Evolutionary conservation across 495 filamentous ascomycete species (phyloP).

Genomic region (Ascobolus immersus): DNA sequence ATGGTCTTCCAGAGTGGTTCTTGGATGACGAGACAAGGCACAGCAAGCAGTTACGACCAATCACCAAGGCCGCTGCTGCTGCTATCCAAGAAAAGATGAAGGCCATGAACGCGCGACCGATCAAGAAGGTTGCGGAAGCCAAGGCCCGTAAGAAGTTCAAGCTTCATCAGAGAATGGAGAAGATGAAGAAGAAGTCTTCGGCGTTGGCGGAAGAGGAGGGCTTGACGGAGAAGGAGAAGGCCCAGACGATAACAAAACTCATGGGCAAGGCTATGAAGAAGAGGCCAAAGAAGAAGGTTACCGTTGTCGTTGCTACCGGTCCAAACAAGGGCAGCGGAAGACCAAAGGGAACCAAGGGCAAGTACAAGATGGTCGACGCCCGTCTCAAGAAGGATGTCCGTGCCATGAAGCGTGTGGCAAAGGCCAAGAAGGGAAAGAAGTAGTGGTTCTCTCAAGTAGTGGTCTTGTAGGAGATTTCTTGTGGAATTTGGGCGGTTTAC

Average conservation of each 20-base stretch:
- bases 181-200: constrained; percentile 81
- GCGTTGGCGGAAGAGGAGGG: constrained; percentile 65
- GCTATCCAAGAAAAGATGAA: constrained; percentile 92
- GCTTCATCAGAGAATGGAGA: constrained; percentile 70
- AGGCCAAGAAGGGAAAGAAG: constrained; percentile 20
- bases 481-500: no score
- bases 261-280: constrained; percentile 63
- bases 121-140: constrained; percentile 97
- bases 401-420: constrained; percentile 63
- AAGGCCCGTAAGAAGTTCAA: constrained; percentile 92
- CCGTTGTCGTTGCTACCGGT: constrained; percentile 72
- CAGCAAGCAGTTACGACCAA: constrained; percentile 60
- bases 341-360: constrained; percentile 73
- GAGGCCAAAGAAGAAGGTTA: constrained; percentile 60
- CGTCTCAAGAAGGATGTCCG: constrained; percentile 96
- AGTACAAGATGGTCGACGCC: constrained; percentile 95
- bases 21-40: constrained; percentile 73
- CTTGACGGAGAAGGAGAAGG: constrained; percentile 86
- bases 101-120: constrained; percentile 82
- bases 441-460: not conserved
- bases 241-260: constrained; percentile 52
- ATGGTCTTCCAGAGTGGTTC: constrained; percentile 96
- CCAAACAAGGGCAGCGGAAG: constrained; percentile 52
- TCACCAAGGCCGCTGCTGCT: constrained; percentile 61
- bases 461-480: not conserved